phyloP scores from a whole-genome alignment of 495 filamentous ascomycete species.

The Hyphodiscus hymeniophilus region DNA sequence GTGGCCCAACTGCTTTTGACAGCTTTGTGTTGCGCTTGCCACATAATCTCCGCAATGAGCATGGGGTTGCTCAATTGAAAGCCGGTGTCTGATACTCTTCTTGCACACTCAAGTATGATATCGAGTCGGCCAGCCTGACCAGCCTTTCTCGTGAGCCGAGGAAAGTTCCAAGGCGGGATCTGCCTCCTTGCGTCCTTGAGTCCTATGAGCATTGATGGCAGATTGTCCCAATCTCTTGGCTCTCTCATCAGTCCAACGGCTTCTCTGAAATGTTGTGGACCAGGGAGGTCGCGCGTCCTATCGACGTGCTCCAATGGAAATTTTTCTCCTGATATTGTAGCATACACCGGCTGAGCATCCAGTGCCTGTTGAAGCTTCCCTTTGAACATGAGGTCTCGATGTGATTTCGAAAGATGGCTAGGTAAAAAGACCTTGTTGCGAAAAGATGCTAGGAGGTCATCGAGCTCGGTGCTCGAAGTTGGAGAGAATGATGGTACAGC shows the following conservation, averaged over 20 bases:
- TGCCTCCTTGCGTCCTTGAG: conserved; percentile 21
- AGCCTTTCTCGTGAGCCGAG: conserved; percentile 25
- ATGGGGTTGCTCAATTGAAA: conserved; percentile 36
- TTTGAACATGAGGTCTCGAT: conserved; percentile 47
- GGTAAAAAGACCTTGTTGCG: conserved; percentile 59
- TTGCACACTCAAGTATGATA: conserved; percentile 45
- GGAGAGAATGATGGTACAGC: conserved; percentile 40
- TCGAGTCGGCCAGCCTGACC: conserved; percentile 31
- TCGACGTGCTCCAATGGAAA: conserved; percentile 45
- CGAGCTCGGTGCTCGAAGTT: conserved; percentile 44
- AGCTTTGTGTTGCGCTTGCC: conserved; percentile 40
- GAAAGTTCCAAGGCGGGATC: neutral
- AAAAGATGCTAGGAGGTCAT: conserved; percentile 32
- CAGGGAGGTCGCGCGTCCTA: conserved; percentile 24
- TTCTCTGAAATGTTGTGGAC: conserved; percentile 28
- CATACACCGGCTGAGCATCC: conserved; percentile 44
- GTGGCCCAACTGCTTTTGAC: conserved; percentile 31
- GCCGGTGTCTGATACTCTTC: conserved; percentile 37
- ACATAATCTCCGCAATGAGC: conserved; percentile 40
- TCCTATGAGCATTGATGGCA: conserved; percentile 50
- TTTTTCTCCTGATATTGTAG: conserved; percentile 51
- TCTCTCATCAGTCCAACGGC: conserved; percentile 44
- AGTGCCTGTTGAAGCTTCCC: conserved; percentile 36
- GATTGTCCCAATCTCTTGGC: conserved; percentile 50
- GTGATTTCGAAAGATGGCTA: conserved; percentile 43